These are phyloP conservation scores for Leccinum variicolor DNA, from an alignment of 768 basidiomycete species.

Conservation along the genomic window DNA sequence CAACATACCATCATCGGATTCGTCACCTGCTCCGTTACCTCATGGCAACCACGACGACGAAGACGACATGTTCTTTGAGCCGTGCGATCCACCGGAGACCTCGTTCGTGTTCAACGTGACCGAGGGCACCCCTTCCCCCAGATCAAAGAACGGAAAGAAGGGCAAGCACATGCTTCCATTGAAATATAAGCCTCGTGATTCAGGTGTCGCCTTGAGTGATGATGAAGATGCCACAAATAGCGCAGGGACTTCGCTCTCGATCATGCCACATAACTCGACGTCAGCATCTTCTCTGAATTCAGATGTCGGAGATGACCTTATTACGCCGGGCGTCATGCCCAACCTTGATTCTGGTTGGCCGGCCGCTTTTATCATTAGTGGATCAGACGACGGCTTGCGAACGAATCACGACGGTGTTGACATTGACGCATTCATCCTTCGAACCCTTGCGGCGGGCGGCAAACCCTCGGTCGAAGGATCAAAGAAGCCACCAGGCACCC, in stretches of 20 bases:
- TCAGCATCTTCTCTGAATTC: slow-evolving; percentile 62
- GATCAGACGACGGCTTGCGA: slow-evolving; percentile 37
- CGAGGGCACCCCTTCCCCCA: slow-evolving; percentile 55
- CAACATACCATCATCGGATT: slow-evolving; percentile 45
- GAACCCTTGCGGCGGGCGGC: slow-evolving; percentile 57
- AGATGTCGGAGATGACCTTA: slow-evolving; percentile 58
- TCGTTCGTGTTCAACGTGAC: slow-evolving; percentile 59
- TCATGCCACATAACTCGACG: slow-evolving; percentile 57
- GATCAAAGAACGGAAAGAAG: slow-evolving; percentile 32
- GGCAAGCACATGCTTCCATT: slow-evolving; percentile 42
- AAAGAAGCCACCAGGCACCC: slow-evolving; percentile 75
- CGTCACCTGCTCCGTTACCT: slow-evolving; percentile 41
- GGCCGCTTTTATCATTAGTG: slow-evolving; percentile 35
- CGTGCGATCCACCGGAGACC: slow-evolving; percentile 39
- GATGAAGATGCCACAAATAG: slow-evolving; percentile 41
- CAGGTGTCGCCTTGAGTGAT: slow-evolving; percentile 59
- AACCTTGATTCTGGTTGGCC: slow-evolving; percentile 64
- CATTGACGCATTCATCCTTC: slow-evolving; percentile 70
- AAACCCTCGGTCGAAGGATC: slow-evolving; percentile 41
- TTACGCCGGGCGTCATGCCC: slow-evolving; percentile 64
- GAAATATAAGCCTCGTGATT: slow-evolving; percentile 73
- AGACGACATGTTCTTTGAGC: slow-evolving; percentile 55
- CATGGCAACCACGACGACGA: slow-evolving; percentile 40
- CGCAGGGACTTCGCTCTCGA: slow-evolving; percentile 23
- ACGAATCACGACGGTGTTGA: slow-evolving; percentile 33